Base-by-base conservation (phyloP, 805 yeast species). In the Saturnispora sekii region DNA sequence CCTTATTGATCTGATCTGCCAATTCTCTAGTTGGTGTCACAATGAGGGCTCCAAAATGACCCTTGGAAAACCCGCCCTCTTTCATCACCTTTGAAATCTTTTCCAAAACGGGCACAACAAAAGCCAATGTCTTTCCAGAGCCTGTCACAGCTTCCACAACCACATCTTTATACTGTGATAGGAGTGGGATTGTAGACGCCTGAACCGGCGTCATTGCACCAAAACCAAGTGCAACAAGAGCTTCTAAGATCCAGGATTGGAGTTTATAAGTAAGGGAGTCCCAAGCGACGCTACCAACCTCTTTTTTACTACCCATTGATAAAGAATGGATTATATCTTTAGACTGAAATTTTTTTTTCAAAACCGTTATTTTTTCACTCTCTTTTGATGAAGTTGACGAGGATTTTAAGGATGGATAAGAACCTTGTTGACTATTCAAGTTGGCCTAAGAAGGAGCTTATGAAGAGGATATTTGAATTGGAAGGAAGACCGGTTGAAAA, bases 71-170 rank as follows among this genome's bases (percentile, higher is more conserved):
- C 64, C 65, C 45, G 10, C 15, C 48, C 17, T 63, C 64, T 31
- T 51, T 48, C 6, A 55, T 5, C 32, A 54, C 52, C 30, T 51
- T 62, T n/a, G 59, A 53, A 7, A 88, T 62, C 52, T 79, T 81
- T 54, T 88, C 90, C 4, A 88, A 56, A 1, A 84, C 73, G 0
- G 98, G 98, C 2, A 93, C 71, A 4, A 80, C 77, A 66, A 84
- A 93, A 3, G 97, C 83, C n/a, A 89, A 62, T 0, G 98, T 93
- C 60, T 93, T 93, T n/a, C 98, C 98, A 0, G 97, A 88, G 0
- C 98, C 98, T 0, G 98, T 93, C 1, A 87, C 96, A 0, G 97
- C 95, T 60, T 93, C 97, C 1, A 88, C 97, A 8, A 93, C 93
- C 3, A 93, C 96, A 64, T 93, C 98, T 57, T 90, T 90, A 58